phyloP scores from a whole-genome alignment of 2,329 filamentous ascomycete species.

The Trichoderma brevicompactum region DNA sequence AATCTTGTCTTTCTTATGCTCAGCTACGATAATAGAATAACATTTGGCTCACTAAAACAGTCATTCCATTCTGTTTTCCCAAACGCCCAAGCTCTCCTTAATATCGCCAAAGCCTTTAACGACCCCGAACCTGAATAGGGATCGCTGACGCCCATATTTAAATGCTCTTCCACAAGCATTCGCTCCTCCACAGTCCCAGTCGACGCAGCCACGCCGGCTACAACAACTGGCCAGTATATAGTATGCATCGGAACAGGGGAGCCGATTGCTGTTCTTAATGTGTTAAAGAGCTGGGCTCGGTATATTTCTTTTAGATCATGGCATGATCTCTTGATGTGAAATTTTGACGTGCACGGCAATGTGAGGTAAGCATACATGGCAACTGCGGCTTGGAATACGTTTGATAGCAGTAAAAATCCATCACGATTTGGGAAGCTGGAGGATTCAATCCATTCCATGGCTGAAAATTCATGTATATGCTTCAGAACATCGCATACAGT shows the following conservation, averaged over 20 bases:
- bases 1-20: not conserved
- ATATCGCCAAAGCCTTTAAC: slow-evolving; percentile 16
- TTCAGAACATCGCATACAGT: slow-evolving; percentile 5
- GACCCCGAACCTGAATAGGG: slow-evolving; percentile 12
- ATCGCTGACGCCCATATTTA: not conserved
- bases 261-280: not conserved
- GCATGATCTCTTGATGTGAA: not conserved
- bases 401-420: slow-evolving; percentile 2
- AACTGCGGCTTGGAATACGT: slow-evolving; percentile 21
- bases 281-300: slow-evolving; percentile 6
- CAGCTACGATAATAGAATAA: slow-evolving; percentile 24
- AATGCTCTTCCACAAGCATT: not conserved
- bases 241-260: not conserved
- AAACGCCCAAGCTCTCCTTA: slow-evolving; percentile 11
- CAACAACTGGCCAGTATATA: slow-evolving; percentile 19
- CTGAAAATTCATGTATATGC: slow-evolving; percentile 22
- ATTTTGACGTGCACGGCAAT: slow-evolving; percentile 1
- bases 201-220: slow-evolving; percentile 14
- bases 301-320: not conserved
- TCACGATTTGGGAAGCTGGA: not conserved
- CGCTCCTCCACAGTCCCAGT: not conserved
- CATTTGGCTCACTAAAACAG: slow-evolving; percentile 10
- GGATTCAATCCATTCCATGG: slow-evolving; percentile 16
- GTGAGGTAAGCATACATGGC: not conserved
- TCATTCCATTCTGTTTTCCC: slow-evolving; percentile 13